These are phyloP conservation scores for Punctularia strigosozonata DNA, from an alignment of 768 basidiomycete species.

Conservation along the genomic window DNA sequence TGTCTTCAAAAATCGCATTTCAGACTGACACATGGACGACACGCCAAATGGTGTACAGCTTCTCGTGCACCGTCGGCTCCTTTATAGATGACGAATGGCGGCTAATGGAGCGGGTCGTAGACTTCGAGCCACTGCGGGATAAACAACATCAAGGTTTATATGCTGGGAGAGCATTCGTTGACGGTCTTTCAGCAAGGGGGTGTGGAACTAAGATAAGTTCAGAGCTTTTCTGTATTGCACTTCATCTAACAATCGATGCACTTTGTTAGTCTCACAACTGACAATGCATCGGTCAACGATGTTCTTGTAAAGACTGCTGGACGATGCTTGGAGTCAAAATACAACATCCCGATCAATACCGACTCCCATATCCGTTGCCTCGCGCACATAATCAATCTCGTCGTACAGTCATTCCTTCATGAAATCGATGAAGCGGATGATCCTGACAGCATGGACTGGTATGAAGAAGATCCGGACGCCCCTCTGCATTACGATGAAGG, in stretches of 20 bases:
- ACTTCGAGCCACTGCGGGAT: constrained; percentile 8
- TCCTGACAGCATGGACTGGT: constrained; percentile 17
- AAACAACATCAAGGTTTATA: constrained; percentile 17
- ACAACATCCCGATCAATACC: constrained; percentile 13
- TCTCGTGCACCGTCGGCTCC: constrained; percentile 9
- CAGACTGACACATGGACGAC: constrained; percentile 11
- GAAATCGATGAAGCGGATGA: constrained; percentile 14
- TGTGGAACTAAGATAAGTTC: too few species aligned
- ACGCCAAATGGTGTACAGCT: constrained; percentile 11
- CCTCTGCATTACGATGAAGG: constrained; percentile 20
- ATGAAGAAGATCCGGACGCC: constrained; percentile 14
- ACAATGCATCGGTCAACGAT: constrained; percentile 25
- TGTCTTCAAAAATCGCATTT: constrained; percentile 2
- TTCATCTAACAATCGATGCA: too few species aligned
- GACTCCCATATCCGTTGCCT: constrained; percentile 25
- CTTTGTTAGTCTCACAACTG: too few species aligned
- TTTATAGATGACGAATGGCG: constrained; percentile 13
- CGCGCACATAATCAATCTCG: constrained; percentile 24
- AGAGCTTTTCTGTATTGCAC: too few species aligned
- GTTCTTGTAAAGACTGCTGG: constrained; percentile 17
- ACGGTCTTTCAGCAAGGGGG: too few species aligned
- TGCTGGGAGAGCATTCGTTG: constrained; percentile 18
- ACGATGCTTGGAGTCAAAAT: constrained; percentile 8
- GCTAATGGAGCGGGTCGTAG: constrained; percentile 8
- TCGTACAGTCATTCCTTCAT: constrained; percentile 21